Percentiles rank a stretch among this genome's conserved stretches.
Evolutionary conservation across 306 rosid species (phyloP).

Genomic region (Pueraria montana): DNA sequence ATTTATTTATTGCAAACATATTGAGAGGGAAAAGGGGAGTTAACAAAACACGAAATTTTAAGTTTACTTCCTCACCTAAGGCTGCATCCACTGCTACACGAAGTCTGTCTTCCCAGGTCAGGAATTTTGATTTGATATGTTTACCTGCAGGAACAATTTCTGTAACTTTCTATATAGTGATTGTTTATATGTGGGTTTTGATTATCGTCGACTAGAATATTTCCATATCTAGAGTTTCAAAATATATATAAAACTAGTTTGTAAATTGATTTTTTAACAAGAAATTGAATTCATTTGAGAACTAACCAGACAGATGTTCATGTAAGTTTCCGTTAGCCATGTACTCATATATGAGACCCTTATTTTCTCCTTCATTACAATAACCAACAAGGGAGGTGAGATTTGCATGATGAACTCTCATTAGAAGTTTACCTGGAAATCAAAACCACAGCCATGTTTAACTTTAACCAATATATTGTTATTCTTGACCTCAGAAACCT

Average conservation of each 20-base stretch:
- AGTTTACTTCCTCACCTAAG: conserved; percentile 41
- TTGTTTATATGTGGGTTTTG: not conserved
- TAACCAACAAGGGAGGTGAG: conserved; percentile 53
- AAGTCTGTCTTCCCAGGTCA: conserved; percentile 58
- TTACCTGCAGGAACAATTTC: conserved; percentile 7
- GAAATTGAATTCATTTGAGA: not conserved
- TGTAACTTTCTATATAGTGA: not conserved
- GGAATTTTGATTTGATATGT: not conserved
- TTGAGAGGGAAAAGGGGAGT: not conserved
- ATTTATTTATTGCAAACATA: not conserved
- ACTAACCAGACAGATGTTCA: conserved; percentile 51
- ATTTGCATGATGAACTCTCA: conserved; percentile 54
- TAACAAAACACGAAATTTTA: not conserved
- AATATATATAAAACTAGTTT: not conserved
- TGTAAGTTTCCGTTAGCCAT: conserved; percentile 49
- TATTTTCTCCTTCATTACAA: conserved; percentile 42
- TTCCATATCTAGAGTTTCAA: not conserved
- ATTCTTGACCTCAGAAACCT: too few relatives aligned
- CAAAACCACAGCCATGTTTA: not conserved
- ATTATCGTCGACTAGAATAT: not conserved
- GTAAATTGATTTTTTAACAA: not conserved
- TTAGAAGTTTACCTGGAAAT: conserved; percentile 41
- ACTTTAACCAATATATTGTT: not conserved
- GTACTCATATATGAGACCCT: conserved; percentile 52
- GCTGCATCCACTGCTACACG: conserved; percentile 55